Evolutionary conservation across 2,329 filamentous ascomycete species (phyloP), one percentile per base, ranked within the genome.

Genomic region (Camillea tinctor): DNA sequence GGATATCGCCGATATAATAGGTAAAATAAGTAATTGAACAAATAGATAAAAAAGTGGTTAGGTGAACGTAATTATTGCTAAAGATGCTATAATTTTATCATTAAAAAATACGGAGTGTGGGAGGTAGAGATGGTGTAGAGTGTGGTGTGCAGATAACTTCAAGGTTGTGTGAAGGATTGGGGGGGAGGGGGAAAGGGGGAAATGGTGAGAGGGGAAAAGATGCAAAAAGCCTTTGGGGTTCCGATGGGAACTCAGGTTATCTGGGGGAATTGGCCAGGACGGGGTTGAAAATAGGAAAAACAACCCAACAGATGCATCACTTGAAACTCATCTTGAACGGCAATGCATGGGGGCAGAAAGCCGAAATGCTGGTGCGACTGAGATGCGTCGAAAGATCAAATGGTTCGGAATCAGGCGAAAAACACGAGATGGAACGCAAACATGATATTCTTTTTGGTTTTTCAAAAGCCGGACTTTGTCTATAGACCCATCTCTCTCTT

Each of bases 121-220:
- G 48, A 52, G 56, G 58, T 58, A 54, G 60, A 54, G n/a, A 64
- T 67, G 59, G 59, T 66, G 64, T 57, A 60, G 52, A 64, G 62
- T 60, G 58, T 69, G 70, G 62, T 60, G 58, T 69, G 70, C 59
- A 64, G 69, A 72, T 72, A 68, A 69, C 71, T 71, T 73, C 70
- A 68, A 44, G 66, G 62, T 59, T 23, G 64, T 22, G 64, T 60
- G 61, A 61, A 56, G 24, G 15, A 36, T 22, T 26, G 44, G 23
- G 49, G n/a, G n/a, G n/a, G n/a, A n/a, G n/a, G n/a, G n/a, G n/a
- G n/a, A n/a, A n/a, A n/a, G n/a, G n/a, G n/a, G n/a, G n/a, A n/a
- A 22, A 50, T 44, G 13, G 36, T 6, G 36, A n/a, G 36, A 44
- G 36, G 36, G 2, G 7, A 44, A n/a, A n/a, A n/a, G 2, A n/a